Percentiles rank a stretch among this genome's conserved stretches.
These are phyloP conservation scores for Mesotaenium endlicherianum DNA, from an alignment of 139 green algal genomes.

Conservation along the genomic window DNA sequence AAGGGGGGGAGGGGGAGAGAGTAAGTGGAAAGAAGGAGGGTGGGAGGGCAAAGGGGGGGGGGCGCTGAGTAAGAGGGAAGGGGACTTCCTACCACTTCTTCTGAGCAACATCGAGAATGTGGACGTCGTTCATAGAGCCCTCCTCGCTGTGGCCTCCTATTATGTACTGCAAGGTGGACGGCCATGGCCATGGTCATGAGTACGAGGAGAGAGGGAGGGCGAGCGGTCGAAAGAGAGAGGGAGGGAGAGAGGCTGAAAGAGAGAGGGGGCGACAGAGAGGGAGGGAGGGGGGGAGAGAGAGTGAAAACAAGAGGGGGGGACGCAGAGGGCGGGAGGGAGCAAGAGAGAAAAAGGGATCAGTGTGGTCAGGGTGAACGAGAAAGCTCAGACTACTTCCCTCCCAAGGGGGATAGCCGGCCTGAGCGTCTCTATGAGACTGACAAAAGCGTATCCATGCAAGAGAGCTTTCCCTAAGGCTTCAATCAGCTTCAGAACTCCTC, in stretches of 20 bases:
- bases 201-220: too few species aligned
- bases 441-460: too few species aligned
- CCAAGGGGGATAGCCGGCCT: too few species aligned
- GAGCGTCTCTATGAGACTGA: too few species aligned
- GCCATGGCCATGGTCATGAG: too few species aligned
- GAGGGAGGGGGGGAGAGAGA: too few species aligned
- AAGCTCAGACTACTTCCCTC: too few species aligned
- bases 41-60: not conserved
- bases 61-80: too few species aligned
- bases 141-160: conserved; percentile 24
- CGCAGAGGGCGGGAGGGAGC: not conserved
- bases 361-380: not conserved
- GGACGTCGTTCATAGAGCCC: conserved; percentile 8
- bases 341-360: not conserved
- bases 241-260: not conserved
- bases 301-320: too few species aligned
- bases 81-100: not conserved
- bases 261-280: not conserved
- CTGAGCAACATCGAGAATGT: conserved; percentile 14
- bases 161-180: conserved; percentile 30
- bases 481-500: too few species aligned
- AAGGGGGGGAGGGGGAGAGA: not conserved
- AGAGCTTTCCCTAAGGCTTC: too few species aligned
- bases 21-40: not conserved
- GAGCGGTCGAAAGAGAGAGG: not conserved